Conservation (phyloP, 371 early-diverging fungal genomes). For the Mortierella sp. region DNA sequence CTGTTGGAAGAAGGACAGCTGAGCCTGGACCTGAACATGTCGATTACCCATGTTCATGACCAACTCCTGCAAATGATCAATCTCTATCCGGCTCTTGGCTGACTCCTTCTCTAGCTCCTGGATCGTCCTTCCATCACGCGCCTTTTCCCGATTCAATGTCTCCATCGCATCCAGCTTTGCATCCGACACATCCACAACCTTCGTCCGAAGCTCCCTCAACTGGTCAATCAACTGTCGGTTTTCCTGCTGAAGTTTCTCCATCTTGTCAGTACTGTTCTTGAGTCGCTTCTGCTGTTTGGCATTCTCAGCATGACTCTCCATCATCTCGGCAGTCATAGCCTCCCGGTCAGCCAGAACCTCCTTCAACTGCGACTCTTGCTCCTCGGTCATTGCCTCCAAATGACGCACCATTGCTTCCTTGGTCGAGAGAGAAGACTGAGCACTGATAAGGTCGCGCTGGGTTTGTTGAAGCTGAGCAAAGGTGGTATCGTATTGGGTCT, state of each 20-base stretch:
- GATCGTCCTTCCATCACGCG: constrained; percentile 5
- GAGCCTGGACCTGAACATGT: constrained; percentile 48
- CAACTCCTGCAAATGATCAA: constrained; percentile 40
- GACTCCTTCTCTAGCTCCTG: constrained; percentile 25
- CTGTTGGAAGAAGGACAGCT: constrained; percentile 49
- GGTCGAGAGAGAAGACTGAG: constrained; percentile 2
- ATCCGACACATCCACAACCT: constrained; percentile 17
- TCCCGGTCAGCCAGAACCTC: constrained; percentile 40
- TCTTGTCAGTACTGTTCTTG: constrained; percentile 26
- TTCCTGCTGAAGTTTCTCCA: constrained; percentile 47
- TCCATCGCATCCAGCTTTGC: constrained; percentile 18
- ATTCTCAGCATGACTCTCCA: constrained; percentile 33
- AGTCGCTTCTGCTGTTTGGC: constrained; percentile 31
- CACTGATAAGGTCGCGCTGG: constrained; percentile 17
- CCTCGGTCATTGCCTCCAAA: constrained; percentile 22
- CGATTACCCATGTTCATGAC: constrained; percentile 45
- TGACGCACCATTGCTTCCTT: constrained; percentile 16
- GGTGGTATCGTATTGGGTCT: constrained; percentile 22
- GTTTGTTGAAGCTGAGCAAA: constrained; percentile 21
- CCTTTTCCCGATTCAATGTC: constrained; percentile 13
- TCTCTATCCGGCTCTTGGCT: constrained; percentile 25
- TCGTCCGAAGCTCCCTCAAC: constrained; percentile 23
- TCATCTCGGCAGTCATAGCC: constrained; percentile 34
- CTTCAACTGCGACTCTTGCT: constrained; percentile 29
- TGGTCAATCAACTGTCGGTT: constrained; percentile 49